Conservation (phyloP, 2,329 filamentous ascomycete species). For the Alternaria sp. region DNA sequence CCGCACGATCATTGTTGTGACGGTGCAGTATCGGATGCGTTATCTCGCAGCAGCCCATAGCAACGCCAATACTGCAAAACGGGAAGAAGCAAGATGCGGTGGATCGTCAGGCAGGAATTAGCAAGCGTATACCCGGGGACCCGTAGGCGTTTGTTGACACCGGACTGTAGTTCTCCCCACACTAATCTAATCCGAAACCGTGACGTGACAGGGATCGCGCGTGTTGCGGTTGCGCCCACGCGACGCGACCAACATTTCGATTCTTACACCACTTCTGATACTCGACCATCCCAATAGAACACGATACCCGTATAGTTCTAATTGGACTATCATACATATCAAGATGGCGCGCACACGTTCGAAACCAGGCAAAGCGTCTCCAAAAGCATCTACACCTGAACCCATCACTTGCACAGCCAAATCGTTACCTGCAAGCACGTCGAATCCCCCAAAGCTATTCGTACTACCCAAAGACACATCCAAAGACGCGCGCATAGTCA, state of each 20-base stretch:
- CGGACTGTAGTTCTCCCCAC: constrained; percentile 32
- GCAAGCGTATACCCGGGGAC: constrained; percentile 11
- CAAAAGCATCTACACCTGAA: constrained; percentile 37
- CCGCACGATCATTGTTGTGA: constrained; percentile 56
- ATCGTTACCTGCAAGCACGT: constrained; percentile 48
- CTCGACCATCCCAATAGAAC: neutral
- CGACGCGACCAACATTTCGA: constrained; percentile 15
- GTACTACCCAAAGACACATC: constrained; percentile 65
- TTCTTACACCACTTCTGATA: neutral
- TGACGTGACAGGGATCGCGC: constrained; percentile 39
- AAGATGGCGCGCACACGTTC: constrained; percentile 50
- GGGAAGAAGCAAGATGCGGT: constrained; percentile 5
- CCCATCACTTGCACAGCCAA: constrained; percentile 30
- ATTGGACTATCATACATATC: neutral
- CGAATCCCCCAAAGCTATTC: constrained; percentile 62
- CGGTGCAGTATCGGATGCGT: constrained; percentile 25
- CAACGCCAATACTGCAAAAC: constrained; percentile 25
- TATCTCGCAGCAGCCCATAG: constrained; percentile 40
- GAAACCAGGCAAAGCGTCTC: constrained; percentile 33
- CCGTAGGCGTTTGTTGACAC: constrained; percentile 31
- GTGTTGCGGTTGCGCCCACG: constrained; percentile 30
- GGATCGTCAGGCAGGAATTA: constrained; percentile 3
- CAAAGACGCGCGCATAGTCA: constrained; percentile 63
- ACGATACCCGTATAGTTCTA: neutral
- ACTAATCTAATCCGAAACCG: constrained; percentile 41